phyloP scores from a whole-genome alignment of 2,329 filamentous ascomycete genomes.

The Xenoacremonium recifei region DNA sequence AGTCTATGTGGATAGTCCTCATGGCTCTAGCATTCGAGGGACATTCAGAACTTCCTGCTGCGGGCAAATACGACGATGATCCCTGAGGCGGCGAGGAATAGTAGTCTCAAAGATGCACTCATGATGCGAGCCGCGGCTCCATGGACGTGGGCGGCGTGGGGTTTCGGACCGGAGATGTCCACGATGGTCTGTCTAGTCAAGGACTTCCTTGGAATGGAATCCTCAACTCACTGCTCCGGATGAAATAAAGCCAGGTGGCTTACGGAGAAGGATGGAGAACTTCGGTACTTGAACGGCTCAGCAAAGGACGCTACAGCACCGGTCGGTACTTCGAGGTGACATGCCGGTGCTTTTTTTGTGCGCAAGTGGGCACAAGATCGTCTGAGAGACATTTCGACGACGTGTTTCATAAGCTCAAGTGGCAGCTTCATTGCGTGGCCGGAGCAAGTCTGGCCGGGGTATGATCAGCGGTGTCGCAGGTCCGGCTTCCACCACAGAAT shows the following conservation, averaged over 20 bases:
- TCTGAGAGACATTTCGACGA: too few species aligned
- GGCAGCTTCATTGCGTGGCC: too few species aligned
- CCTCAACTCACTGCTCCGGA: too few species aligned
- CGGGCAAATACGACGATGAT: conserved; percentile 8
- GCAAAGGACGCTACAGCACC: too few species aligned
- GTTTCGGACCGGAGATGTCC: conserved; percentile 7
- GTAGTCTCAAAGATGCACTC: neutral
- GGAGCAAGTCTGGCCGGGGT: too few species aligned
- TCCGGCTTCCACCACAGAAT: too few species aligned
- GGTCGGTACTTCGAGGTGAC: neutral
- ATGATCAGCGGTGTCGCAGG: too few species aligned
- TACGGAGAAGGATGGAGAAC: too few species aligned
- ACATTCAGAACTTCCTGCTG: neutral
- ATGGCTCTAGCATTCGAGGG: too few species aligned
- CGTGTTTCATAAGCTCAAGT: neutral
- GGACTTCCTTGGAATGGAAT: too few species aligned
- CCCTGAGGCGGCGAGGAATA: neutral
- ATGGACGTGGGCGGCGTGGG: conserved; percentile 15
- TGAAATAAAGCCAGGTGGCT: neutral
- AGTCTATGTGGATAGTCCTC: too few species aligned
- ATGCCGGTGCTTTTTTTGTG: neutral
- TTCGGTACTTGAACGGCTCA: neutral
- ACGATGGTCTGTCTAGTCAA: neutral
- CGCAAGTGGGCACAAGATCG: neutral
- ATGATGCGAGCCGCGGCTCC: conserved; percentile 20